Conservation (phyloP, 2,329 filamentous ascomycete genomes). For the Pseudocercospora vitis region DNA sequence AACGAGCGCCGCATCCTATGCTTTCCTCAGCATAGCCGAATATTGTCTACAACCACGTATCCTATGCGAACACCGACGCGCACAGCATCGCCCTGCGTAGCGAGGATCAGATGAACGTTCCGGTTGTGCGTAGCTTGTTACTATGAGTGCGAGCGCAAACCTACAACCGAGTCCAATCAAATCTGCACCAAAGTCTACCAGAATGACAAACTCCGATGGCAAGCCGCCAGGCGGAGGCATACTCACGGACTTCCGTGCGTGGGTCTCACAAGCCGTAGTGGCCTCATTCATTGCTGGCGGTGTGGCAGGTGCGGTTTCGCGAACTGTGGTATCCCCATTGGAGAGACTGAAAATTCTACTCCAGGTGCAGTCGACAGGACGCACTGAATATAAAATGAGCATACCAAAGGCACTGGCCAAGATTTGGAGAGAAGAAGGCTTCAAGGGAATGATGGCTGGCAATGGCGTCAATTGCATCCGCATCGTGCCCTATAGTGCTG, state of each 20-base stretch:
- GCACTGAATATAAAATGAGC: constrained; percentile 90
- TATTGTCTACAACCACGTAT: neutral
- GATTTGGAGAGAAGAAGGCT: constrained; percentile 97
- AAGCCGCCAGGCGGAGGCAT: neutral
- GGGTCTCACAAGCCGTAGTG: constrained; percentile 75
- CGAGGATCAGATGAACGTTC: constrained; percentile 5
- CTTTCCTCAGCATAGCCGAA: neutral
- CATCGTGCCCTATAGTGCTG: constrained; percentile 96
- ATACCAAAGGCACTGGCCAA: constrained; percentile 85
- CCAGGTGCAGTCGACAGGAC: constrained; percentile 86
- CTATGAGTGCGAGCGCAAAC: constrained; percentile 8
- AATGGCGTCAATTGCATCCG: constrained; percentile 98
- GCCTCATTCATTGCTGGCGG: constrained; percentile 94
- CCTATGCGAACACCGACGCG: neutral
- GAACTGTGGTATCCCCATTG: constrained; percentile 93
- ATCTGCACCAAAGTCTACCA: constrained; percentile 1
- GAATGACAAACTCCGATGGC: constrained; percentile 3
- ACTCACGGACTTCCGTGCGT: constrained; percentile 12
- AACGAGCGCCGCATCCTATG: neutral
- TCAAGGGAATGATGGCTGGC: constrained; percentile 94
- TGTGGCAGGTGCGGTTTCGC: constrained; percentile 91
- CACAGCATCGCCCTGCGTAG: neutral
- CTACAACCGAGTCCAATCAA: neutral
- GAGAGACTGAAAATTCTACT: constrained; percentile 98
- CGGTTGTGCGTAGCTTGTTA: neutral